phyloP scores from a whole-genome alignment of 768 basidiomycete genomes.

The Termitomyces sp. region DNA sequence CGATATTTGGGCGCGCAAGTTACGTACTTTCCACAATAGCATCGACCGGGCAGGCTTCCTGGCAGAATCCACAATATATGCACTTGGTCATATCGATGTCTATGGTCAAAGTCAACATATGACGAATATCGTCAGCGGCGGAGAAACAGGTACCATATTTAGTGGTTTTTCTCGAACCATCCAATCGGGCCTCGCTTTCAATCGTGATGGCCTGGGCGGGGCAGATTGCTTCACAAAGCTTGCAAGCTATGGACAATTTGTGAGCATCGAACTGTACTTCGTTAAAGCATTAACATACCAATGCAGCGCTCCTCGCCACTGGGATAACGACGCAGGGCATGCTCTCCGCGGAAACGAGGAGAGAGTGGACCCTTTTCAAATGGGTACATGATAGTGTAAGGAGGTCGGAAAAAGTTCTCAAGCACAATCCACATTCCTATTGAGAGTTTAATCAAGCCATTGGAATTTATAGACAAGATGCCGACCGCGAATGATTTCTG shows the following conservation, averaged over 20 bases:
- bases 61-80: conserved; percentile 99
- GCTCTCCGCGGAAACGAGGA: conserved; percentile 97
- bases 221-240: conserved; percentile 98
- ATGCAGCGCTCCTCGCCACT: conserved; percentile 99
- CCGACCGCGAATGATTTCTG: conserved; percentile 93
- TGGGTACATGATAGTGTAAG: conserved; percentile 98
- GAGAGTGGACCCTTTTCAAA: conserved; percentile 98
- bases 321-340: conserved; percentile 93
- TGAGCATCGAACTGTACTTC: conserved; percentile 4
- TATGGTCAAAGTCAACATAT: conserved; percentile 24
- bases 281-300: conserved; percentile 48
- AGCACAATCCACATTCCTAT: conserved; percentile 97
- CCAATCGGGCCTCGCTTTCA: conserved; percentile 93
- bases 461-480: conserved; percentile 5
- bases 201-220: conserved; percentile 99
- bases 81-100: conserved; percentile 99
- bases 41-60: conserved; percentile 99
- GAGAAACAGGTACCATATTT: conserved; percentile 68
- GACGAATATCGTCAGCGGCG: conserved; percentile 16
- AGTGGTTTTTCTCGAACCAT: conserved; percentile 95
- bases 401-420: conserved; percentile 89
- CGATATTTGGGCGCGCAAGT: background rate
- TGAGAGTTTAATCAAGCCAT: conserved; percentile 9
- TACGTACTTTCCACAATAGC: conserved; percentile 96
- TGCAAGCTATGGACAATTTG: conserved; percentile 66